These are phyloP conservation scores for Penicillium sp. DNA, from an alignment of 2,329 filamentous ascomycete genomes.

Conservation along the genomic window DNA sequence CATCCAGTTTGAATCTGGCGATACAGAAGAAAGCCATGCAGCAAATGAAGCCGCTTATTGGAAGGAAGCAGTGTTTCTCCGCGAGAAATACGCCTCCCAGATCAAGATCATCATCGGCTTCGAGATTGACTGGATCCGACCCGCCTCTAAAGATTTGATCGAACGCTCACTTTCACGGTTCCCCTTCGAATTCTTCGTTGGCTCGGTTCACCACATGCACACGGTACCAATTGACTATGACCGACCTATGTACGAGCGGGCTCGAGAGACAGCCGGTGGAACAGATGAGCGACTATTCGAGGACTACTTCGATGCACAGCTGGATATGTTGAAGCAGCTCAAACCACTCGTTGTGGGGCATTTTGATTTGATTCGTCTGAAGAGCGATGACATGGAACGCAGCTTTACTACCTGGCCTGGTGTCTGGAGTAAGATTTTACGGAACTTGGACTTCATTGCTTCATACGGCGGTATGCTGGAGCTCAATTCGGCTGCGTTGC, in stretches of 20 bases:
- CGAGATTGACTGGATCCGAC: constrained; percentile 88
- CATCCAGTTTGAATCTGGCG: constrained; percentile 29
- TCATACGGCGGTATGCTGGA: constrained; percentile 80
- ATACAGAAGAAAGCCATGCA: constrained; percentile 34
- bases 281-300: constrained; percentile 72
- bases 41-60: constrained; percentile 64
- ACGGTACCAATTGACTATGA: constrained; percentile 89
- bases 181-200: constrained; percentile 82
- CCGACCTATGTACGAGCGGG: constrained; percentile 60
- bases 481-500: constrained; percentile 79
- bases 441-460: constrained; percentile 70
- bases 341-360: constrained; percentile 81
- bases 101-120: constrained; percentile 86
- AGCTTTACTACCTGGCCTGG: constrained; percentile 56
- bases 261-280: constrained; percentile 56
- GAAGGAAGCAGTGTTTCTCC: constrained; percentile 69
- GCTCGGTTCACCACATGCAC: constrained; percentile 86
- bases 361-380: constrained; percentile 84
- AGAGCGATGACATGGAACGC: constrained; percentile 66
- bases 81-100: constrained; percentile 62
- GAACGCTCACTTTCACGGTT: constrained; percentile 57
- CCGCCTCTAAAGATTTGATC: constrained; percentile 61
- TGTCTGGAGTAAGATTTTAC: constrained; percentile 70
- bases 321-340: constrained; percentile 71
- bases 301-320: constrained; percentile 85